Evolutionary conservation across 164 flowering plant species (phyloP), one percentile per base, ranked within the genome.

Genomic region (Piper betle): DNA sequence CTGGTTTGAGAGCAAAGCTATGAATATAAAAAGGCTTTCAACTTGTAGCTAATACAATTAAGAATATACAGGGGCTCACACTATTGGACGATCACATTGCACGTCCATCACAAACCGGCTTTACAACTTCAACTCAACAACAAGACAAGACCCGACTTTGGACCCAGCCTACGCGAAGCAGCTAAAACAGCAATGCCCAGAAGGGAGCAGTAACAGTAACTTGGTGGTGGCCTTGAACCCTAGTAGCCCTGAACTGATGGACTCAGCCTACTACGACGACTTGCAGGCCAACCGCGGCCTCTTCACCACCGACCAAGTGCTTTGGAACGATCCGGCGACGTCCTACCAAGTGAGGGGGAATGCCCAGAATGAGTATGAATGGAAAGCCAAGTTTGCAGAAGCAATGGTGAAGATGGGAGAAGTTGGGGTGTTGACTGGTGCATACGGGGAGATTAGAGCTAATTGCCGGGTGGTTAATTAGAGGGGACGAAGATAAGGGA

Each of bases 51-150:
- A 6, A 4, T 55, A 19, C 8, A 10, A 57, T 42, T 2, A 2
- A 55, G 19, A 11, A 18, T 2, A n/a, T n/a, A n/a, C 78, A 82
- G 90, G 87, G 64, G 86, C 79, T 13, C 91, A 85, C 72, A 74
- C 83, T 33, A 77, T 85, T 1, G 91, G 91, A 0, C 71, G 73
- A 2, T 65, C 83, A 8, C 84, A 79, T 52, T 83, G 87, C 75
- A 53, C 75, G 5, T 66, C 85, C 39, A 68, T 82, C 72, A 64
- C 52, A 3, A 61, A 64, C 65, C 71, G 85, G 54, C 39, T 78
- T 12, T 78, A 76, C 72, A 78, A 53, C 55, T 82, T 84, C 77
- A 79, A 52, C 55, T 16, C 59, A 41, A 75, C 80, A 2, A 38
- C 39, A 0, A 61, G 43, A 38, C 79, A 71, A 38, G 89, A 82